A percentile compares a stretch with the other conserved stretches of the same genome.
phyloP scores from a whole-genome alignment of 768 basidiomycete genomes.

The Suillus cothurnatus region DNA sequence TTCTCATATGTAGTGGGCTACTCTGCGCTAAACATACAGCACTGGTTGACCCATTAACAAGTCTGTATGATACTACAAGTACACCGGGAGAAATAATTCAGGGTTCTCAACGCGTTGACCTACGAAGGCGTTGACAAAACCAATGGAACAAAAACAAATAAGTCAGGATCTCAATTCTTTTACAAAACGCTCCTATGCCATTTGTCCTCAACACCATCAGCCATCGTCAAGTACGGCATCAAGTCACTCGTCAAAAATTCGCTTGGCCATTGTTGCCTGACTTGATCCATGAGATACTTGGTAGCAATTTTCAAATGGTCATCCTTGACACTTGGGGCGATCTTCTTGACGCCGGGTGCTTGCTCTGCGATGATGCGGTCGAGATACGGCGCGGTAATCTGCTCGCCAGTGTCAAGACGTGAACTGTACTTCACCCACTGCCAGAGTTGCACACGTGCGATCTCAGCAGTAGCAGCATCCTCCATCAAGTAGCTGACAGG shows the following conservation, averaged over 20 bases:
- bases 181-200: slow-evolving; percentile 53
- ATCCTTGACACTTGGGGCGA: slow-evolving; percentile 65
- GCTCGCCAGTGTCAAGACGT: slow-evolving; percentile 66
- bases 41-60: not conserved
- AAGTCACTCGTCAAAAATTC: slow-evolving; percentile 97
- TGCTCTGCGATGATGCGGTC: slow-evolving; percentile 67
- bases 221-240: slow-evolving; percentile 79
- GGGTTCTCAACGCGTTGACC: not conserved
- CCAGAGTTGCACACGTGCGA: slow-evolving; percentile 97
- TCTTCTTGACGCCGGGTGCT: slow-evolving; percentile 58
- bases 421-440: slow-evolving; percentile 89
- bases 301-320: slow-evolving; percentile 73
- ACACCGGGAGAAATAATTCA: not conserved
- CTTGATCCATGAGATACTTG: slow-evolving; percentile 80
- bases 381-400: slow-evolving; percentile 71
- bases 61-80: slow-evolving; percentile 1
- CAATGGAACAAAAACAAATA: not conserved
- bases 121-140: not conserved
- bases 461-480: slow-evolving; percentile 98
- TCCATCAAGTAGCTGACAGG: slow-evolving; percentile 97
- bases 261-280: slow-evolving; percentile 82
- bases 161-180: not conserved
- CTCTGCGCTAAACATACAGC: not conserved
- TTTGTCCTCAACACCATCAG: slow-evolving; percentile 71
- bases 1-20: not conserved